Base-by-base conservation (phyloP, 805 yeast species). In the Aciculoconidium aculeatum region DNA sequence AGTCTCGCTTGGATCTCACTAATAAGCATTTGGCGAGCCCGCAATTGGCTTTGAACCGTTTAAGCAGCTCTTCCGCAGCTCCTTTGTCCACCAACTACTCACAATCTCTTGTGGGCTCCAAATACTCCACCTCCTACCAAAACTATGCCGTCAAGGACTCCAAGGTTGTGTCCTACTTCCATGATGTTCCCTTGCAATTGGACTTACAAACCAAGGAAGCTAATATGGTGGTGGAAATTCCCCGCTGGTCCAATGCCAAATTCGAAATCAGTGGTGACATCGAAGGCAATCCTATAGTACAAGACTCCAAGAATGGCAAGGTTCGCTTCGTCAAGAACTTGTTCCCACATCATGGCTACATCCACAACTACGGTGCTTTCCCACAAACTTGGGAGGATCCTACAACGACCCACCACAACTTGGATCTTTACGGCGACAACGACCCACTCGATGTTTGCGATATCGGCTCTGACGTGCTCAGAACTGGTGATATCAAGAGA, bases 361-460 rank as follows among this genome's bases (percentile, higher is more conserved):
- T 85, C 32, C 88, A 80, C 55, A 85, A 85, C 58, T 85, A 85
- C 51, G 94, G 95, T 25, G 90, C 94, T 3, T 66, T 84, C 44
- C 88, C 94, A 11, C 94, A 84, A 63, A 90, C 97, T 3, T 90
- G 97, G 97, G 98, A 90, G 59, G 94, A 92, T 51, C 94, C 94
- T n/a, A 73, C 79, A 35, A 64, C 62, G 48, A 76, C 48, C 25
- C 46, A 54, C 31, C 56, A 47, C 61, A 57, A 77, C 64, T 50
- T 75, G 15, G 55, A 48, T 9, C 47, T 58, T 12, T 53, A 59
- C 37, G 98, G 98, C 37, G 98, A 90, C 61, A 84, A 86, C 51
- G 98, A 90, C 58, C 98, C 98, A 3, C 63, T 90, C 38, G 98
- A 90, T 51, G 88, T 88, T 25, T 78, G 95, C 51, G 98, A 90